phyloP scores from a whole-genome alignment of 2,329 filamentous ascomycete genomes.

The Ramularia endophylla region DNA sequence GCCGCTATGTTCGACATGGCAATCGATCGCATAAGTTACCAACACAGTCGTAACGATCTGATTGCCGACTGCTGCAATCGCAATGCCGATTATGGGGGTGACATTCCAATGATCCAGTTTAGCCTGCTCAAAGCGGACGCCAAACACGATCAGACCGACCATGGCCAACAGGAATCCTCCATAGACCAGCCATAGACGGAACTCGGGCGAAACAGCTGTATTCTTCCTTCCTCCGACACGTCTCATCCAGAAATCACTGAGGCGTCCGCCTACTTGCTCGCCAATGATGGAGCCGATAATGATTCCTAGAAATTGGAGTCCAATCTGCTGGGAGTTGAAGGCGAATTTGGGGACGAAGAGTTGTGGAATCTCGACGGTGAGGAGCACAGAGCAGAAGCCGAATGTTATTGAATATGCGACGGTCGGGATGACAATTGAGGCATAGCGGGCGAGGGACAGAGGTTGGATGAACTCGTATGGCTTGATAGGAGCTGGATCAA shows the following conservation, averaged over 20 bases:
- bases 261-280: constrained; percentile 51
- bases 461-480: constrained; percentile 49
- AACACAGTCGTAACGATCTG: constrained; percentile 57
- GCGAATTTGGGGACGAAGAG: constrained; percentile 51
- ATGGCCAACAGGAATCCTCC: constrained; percentile 47
- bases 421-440: constrained; percentile 47
- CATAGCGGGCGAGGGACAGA: constrained; percentile 40
- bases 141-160: constrained; percentile 50
- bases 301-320: constrained; percentile 52
- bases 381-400: constrained; percentile 47
- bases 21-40: constrained; percentile 57
- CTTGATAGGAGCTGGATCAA: constrained; percentile 48
- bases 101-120: constrained; percentile 46
- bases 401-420: constrained; percentile 54
- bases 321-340: constrained; percentile 53
- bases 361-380: constrained; percentile 55
- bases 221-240: constrained; percentile 22
- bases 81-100: constrained; percentile 46
- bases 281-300: constrained; percentile 54
- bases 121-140: constrained; percentile 46
- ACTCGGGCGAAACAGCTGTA: constrained; percentile 43
- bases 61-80: constrained; percentile 48
- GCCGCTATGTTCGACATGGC: constrained; percentile 47
- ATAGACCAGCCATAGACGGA: constrained; percentile 54
- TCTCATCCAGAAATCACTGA: constrained; percentile 51